These are phyloP conservation scores for Candida morakotiae DNA, from an alignment of 805 yeast species.

Conservation along the genomic window DNA sequence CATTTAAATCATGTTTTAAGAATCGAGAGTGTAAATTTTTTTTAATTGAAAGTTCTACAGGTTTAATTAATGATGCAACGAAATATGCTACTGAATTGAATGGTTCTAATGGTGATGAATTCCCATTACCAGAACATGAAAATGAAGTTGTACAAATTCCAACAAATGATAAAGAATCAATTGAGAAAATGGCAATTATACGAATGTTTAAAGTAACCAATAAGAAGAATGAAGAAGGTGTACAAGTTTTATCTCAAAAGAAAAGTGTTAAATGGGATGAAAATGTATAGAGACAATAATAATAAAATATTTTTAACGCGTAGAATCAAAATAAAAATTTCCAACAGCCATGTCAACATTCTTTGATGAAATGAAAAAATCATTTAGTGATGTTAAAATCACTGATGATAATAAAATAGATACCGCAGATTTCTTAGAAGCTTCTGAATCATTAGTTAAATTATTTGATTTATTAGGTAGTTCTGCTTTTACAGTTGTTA, in stretches of 20 bases:
- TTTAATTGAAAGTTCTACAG: slow-evolving; percentile 60
- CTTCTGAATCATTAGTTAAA: slow-evolving; percentile 78
- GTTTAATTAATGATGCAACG: slow-evolving; percentile 59
- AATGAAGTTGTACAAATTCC: slow-evolving; percentile 62
- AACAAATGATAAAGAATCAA: slow-evolving; percentile 27
- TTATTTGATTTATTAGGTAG: slow-evolving; percentile 82
- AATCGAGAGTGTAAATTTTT: slow-evolving; percentile 29
- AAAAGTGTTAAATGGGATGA: slow-evolving; percentile 28
- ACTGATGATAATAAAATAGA: slow-evolving; percentile 52
- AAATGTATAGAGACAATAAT: slow-evolving; percentile 31
- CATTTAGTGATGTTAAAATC: slow-evolving; percentile 73
- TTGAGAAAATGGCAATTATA: slow-evolving; percentile 37
- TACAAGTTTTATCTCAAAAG: slow-evolving; percentile 16
- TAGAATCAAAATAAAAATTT: neutral
- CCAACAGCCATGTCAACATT: slow-evolving; percentile 57
- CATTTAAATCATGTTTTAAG: slow-evolving; percentile 30
- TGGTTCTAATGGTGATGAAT: slow-evolving; percentile 57
- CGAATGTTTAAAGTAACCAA: slow-evolving; percentile 20
- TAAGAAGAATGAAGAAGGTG: slow-evolving; percentile 13
- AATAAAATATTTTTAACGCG: neutral
- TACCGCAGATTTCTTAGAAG: slow-evolving; percentile 75
- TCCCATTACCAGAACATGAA: slow-evolving; percentile 54
- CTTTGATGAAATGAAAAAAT: slow-evolving; percentile 72
- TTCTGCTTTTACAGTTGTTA: slow-evolving; percentile 80
- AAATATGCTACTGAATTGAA: slow-evolving; percentile 67